Base-by-base conservation (phyloP, 257 asterid species). In the Solanum okadae region DNA sequence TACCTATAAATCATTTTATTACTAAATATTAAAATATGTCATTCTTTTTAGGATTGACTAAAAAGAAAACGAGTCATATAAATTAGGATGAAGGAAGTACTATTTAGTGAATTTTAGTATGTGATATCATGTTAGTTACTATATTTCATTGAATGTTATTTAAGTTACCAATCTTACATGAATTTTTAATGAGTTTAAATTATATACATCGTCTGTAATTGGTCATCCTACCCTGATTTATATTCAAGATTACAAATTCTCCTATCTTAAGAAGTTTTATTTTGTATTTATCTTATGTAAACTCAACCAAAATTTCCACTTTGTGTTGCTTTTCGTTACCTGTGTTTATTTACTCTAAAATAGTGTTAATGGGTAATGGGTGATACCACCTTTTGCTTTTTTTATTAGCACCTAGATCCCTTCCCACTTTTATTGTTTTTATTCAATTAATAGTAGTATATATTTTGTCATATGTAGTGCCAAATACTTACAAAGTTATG, bases 401-500 rank as follows among this genome's bases (percentile, higher is more conserved):
- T 31, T 46, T 18, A n/a, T n/a, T 29, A 49, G 1, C 22, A 18
- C 42, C 18, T 81, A 46, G 29, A 81, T 81, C 3, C 86, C 86
- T 46, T 18, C 42, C 31, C 71, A 49, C 44, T 46, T 46, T 10
- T 18, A 49, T 81, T 81, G 16, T 38, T 49, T 79, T 8, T 27
- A 15, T 8, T 44, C 10, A 46, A 29, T 81, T 16, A 56, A 56
- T 56, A 56, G 61, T 49, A 71, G 78, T 33, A 16, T 71, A 33
- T 16, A 31, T 16, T 78, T 1, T 42, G 25, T 7, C 8, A 25
- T 79, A 25, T 42, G 5, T 79, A 42, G 16, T 81, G 67, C 27
- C 68, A 27, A 81, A 81, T 81, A 81, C 16, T 37, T 79, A 27
- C 65, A 46, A 81, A 81, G 23, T 81, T 16, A 46, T 81, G 40